These are phyloP conservation scores for Juglanconis oblonga DNA, from an alignment of 2,329 filamentous ascomycete genomes.

Conservation along the genomic window DNA sequence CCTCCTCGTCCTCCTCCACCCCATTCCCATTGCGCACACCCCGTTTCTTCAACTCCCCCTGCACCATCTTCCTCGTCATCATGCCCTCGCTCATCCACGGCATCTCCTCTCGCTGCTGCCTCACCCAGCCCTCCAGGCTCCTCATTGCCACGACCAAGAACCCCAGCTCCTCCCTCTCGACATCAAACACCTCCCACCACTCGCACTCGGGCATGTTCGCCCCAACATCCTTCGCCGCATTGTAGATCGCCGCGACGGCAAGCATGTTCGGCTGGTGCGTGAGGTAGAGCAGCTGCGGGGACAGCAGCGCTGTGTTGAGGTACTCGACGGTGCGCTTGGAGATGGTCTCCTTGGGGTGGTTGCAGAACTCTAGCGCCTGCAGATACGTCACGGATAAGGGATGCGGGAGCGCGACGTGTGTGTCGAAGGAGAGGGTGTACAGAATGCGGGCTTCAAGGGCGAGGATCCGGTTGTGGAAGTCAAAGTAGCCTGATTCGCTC, in stretches of 20 bases:
- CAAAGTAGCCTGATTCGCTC: constrained; percentile 68
- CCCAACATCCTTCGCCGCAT: constrained; percentile 74
- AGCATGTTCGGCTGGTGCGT: constrained; percentile 87
- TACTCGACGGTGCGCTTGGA: constrained; percentile 68
- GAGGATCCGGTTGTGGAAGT: constrained; percentile 63
- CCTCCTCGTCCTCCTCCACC: constrained; percentile 21
- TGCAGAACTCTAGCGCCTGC: constrained; percentile 72
- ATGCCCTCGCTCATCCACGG: constrained; percentile 47
- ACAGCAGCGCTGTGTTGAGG: constrained; percentile 82
- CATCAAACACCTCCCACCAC: constrained; percentile 99
- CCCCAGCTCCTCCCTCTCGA: constrained; percentile 88
- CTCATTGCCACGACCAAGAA: constrained; percentile 85
- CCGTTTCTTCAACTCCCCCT: constrained; percentile 56
- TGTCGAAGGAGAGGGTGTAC: constrained; percentile 73
- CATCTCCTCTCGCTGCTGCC: constrained; percentile 56
- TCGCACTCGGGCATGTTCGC: constrained; percentile 77
- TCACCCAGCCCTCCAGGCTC: constrained; percentile 71
- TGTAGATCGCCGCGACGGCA: constrained; percentile 85
- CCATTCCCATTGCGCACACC: constrained; percentile 36
- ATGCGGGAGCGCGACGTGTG: constrained; percentile 82
- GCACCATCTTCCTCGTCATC: constrained; percentile 56
- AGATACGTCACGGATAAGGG: constrained; percentile 87
- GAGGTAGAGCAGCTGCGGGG: constrained; percentile 83
- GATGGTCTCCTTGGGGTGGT: constrained; percentile 47
- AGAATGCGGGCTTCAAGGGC: constrained; percentile 76